These are phyloP conservation scores for Cutaneotrichosporon spelunceum DNA, from an alignment of 1,284 basidiomycete species.

Conservation along the genomic window DNA sequence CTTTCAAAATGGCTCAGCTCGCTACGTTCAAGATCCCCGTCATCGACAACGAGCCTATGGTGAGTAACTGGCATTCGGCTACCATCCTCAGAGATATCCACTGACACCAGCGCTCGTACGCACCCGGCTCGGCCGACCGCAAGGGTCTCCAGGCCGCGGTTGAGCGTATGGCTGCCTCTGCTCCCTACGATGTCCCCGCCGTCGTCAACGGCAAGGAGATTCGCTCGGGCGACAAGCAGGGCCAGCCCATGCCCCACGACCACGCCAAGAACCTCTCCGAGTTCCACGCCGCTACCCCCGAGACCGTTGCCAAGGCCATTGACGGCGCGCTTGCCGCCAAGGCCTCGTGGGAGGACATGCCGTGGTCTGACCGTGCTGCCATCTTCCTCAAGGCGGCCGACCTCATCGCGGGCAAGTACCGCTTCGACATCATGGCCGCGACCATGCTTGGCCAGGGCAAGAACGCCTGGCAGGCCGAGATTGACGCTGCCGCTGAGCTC, in stretches of 20 bases:
- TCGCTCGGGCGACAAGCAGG: slow-evolving; percentile 74
- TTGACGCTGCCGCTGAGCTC: slow-evolving; percentile 96
- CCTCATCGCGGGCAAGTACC: slow-evolving; percentile 87
- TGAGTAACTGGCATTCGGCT: slow-evolving; percentile 53
- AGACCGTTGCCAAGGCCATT: slow-evolving; percentile 75
- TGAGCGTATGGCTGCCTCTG: slow-evolving; percentile 71
- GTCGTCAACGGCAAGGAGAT: slow-evolving; percentile 89
- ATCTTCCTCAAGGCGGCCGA: slow-evolving; percentile 98
- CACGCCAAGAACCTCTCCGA: slow-evolving; percentile 75
- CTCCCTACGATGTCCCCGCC: slow-evolving; percentile 88
- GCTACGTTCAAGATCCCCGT: slow-evolving; percentile 76
- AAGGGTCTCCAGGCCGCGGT: slow-evolving; percentile 71
- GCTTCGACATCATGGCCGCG: slow-evolving; percentile 90
- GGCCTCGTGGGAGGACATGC: slow-evolving; percentile 83
- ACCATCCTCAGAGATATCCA: no score
- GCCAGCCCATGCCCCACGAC: slow-evolving; percentile 78
- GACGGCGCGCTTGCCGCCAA: slow-evolving; percentile 84
- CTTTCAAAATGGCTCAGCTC: slow-evolving; percentile 55
- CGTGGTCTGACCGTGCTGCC: slow-evolving; percentile 93
- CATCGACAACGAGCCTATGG: slow-evolving; percentile 90
- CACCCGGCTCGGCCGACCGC: slow-evolving; percentile 75
- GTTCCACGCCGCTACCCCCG: slow-evolving; percentile 84
- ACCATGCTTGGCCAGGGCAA: slow-evolving; percentile 99
- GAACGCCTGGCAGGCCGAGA: slow-evolving; percentile 99
- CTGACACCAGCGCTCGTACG: slow-evolving; percentile 61